phyloP scores from a whole-genome alignment of 495 filamentous ascomycete species.

The Penicillium desertorum region DNA sequence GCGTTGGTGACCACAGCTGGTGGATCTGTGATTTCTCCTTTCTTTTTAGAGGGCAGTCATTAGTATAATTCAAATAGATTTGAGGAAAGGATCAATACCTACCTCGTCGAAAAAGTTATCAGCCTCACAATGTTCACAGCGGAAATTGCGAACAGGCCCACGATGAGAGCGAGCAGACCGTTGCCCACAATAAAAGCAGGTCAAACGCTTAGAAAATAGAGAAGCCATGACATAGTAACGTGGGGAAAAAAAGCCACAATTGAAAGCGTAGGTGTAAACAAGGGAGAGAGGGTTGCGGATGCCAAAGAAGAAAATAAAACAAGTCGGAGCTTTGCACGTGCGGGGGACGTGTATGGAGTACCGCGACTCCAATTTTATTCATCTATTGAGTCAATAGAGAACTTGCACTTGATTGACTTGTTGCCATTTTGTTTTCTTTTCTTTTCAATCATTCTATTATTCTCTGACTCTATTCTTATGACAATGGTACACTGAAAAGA shows the following conservation, averaged over 20 bases:
- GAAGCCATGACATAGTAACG: slow-evolving; percentile 45
- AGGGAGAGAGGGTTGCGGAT: slow-evolving; percentile 24
- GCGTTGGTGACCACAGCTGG: slow-evolving; percentile 57
- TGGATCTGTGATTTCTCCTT: slow-evolving; percentile 84
- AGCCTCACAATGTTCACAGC: slow-evolving; percentile 72
- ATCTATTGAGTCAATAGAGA: too few species aligned
- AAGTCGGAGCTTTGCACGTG: slow-evolving; percentile 35
- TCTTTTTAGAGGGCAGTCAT: slow-evolving; percentile 40
- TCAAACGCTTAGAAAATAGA: slow-evolving; percentile 51
- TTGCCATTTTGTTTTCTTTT: background rate
- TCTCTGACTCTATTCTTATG: background rate
- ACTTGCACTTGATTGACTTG: background rate
- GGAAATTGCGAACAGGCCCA: slow-evolving; percentile 57
- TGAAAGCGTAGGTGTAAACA: slow-evolving; percentile 12
- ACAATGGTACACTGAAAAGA: background rate
- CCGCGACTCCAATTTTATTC: slow-evolving; percentile 11
- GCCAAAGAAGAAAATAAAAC: slow-evolving; percentile 29
- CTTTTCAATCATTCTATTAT: background rate
- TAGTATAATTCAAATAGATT: background rate
- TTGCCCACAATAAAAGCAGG: slow-evolving; percentile 76
- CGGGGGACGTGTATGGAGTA: slow-evolving; percentile 15
- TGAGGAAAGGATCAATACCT: slow-evolving; percentile 20
- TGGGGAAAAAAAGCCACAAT: background rate
- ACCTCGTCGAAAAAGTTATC: slow-evolving; percentile 77
- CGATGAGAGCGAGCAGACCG: slow-evolving; percentile 56